Base-by-base conservation (phyloP, 805 yeast genomes). In the Saturnispora ahearnii region DNA sequence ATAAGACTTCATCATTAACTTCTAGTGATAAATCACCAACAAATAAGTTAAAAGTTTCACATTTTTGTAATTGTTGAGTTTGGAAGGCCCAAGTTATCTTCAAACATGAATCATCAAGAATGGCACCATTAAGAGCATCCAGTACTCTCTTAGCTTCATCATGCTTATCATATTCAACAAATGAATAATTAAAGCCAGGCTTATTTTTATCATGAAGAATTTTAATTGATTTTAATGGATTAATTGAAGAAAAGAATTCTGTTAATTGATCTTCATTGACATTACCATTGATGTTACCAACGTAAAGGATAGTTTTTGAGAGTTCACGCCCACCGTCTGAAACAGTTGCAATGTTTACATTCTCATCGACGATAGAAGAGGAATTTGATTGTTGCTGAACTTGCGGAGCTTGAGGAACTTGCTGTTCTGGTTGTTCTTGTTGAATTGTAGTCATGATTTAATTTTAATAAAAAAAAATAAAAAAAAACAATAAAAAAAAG, bases 1-100 rank as follows among this genome's bases (percentile, higher is more conserved):
- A 72, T 54, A 88, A 73, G 15, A 78, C 62, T 56, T 84, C 95
- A 66, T 89, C 96, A 61, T 85, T 82, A 34, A 89, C 82, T 59
- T 89, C 95, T 7, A 84, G 73, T 37, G 87, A 79, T 57, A 88
- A 73, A 63, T 89, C 96, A 51, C 96, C 96, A 31, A 89, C 87
- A 64, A 88, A 89, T 46, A 89, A 70, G 62, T 85, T 87, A 66
- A 72, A 84, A 36, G 78, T 70, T 38, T 76, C 78, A 47, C 70
- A 72, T 30, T 73, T 70, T 54, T 76, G 73, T 45, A 80, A 76
- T 56, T 84, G 84, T 58, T 84, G 85, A 41, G 88, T 82, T 68
- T 85, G 93, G 68, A 73, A 87, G 8, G 96, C 96, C 82, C 87
- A 85, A 55, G 86, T 84, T 61, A 87, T 76, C 53, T 74, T 77